Percentiles rank a stretch among this genome's conserved stretches.
phyloP scores from a whole-genome alignment of 768 basidiomycete genomes.

The Gymnopilus dilepis region DNA sequence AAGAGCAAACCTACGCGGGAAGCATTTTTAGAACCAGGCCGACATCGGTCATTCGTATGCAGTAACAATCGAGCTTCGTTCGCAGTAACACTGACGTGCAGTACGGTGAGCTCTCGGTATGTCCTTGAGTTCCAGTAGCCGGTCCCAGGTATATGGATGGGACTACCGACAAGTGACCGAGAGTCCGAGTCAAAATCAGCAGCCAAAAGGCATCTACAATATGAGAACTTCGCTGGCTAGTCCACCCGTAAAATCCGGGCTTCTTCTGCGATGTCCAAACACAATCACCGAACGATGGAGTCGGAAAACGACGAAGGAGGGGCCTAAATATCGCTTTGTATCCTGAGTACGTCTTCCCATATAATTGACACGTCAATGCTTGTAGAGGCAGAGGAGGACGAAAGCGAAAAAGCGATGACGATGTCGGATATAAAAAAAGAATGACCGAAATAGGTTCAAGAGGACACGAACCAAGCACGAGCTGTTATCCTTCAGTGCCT shows the following conservation, averaged over 20 bases:
- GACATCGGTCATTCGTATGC: background rate
- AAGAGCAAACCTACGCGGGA: slow-evolving; percentile 3
- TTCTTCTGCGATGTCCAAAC: background rate
- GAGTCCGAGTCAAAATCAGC: background rate
- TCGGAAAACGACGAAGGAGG: background rate
- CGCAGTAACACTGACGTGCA: background rate
- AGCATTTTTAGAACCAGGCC: background rate
- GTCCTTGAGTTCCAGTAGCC: background rate
- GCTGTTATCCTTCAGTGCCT: background rate
- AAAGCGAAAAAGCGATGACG: slow-evolving; percentile 1
- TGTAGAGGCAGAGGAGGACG: slow-evolving; percentile 5
- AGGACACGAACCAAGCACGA: background rate
- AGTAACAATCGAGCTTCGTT: no score
- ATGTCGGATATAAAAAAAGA: background rate
- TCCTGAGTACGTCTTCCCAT: background rate
- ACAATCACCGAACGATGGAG: background rate
- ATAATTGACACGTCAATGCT: slow-evolving; percentile 13
- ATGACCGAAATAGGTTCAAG: background rate
- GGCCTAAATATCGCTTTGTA: background rate
- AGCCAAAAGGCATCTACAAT: background rate
- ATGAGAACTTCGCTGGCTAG: background rate
- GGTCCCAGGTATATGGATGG: background rate
- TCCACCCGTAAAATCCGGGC: background rate
- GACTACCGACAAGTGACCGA: background rate
- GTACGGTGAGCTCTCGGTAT: background rate